A percentile compares a stretch with the other conserved stretches of the same genome.
Evolutionary conservation across 169 alveolate genomes (phyloP).

Genomic region (Plasmodium blacklocki): DNA sequence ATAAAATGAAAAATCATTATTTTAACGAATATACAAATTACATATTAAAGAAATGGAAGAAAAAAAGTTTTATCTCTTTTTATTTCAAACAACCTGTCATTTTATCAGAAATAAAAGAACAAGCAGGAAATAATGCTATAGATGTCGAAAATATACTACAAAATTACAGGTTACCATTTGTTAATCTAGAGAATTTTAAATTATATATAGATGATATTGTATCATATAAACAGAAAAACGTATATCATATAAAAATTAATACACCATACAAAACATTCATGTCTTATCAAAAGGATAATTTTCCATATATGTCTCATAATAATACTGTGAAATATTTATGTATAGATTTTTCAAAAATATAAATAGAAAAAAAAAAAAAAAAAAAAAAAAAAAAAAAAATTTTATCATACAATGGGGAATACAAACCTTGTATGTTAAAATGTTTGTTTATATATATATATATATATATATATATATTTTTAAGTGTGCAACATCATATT

Average conservation of each 20-base stretch:
- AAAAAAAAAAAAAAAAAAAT: no score
- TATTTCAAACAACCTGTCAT: slow-evolving; percentile 60
- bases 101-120: slow-evolving; percentile 24
- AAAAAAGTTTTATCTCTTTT: slow-evolving; percentile 60
- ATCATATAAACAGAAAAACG: slow-evolving; percentile 32
- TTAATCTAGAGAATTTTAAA: slow-evolving; percentile 39
- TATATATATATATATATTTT: not conserved
- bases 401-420: no score
- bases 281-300: slow-evolving; percentile 18
- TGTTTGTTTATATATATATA: not conserved
- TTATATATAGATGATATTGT: slow-evolving; percentile 45
- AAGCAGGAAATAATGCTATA: slow-evolving; percentile 15
- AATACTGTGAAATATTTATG: slow-evolving; percentile 43
- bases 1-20: slow-evolving; percentile 72
- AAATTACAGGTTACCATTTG: slow-evolving; percentile 47
- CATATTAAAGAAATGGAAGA: slow-evolving; percentile 70
- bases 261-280: slow-evolving; percentile 48
- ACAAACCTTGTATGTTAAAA: no score
- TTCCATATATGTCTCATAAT: slow-evolving; percentile 27
- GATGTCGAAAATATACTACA: slow-evolving; percentile 16
- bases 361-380: not conserved
- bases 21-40: slow-evolving; percentile 65
- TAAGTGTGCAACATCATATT: not conserved
- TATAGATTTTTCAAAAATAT: slow-evolving; percentile 42
- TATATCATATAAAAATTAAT: slow-evolving; percentile 56